phyloP scores from a whole-genome alignment of 2,329 filamentous ascomycete species.

The Verticillium longisporum region DNA sequence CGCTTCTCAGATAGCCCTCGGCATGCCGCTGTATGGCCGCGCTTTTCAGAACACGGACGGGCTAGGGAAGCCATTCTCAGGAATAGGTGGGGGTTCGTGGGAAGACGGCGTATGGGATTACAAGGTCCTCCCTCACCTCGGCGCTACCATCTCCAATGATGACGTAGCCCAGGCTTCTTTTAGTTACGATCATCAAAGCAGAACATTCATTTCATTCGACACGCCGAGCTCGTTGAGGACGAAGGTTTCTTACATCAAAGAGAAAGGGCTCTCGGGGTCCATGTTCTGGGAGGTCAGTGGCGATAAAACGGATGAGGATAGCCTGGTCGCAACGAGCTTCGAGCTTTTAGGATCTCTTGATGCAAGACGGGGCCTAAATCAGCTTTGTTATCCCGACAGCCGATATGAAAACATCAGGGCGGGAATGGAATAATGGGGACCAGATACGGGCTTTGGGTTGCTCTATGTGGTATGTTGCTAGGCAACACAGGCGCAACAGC shows the following conservation, averaged over 20 bases:
- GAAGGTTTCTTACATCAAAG: conserved; percentile 68
- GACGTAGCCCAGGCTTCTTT: conserved; percentile 61
- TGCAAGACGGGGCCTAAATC: conserved; percentile 40
- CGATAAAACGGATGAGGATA: conserved; percentile 59
- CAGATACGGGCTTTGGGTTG: neutral
- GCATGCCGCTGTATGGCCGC: conserved; percentile 89
- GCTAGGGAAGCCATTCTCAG: conserved; percentile 59
- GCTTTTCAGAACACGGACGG: conserved; percentile 76
- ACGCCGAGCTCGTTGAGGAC: conserved; percentile 56
- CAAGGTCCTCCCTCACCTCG: conserved; percentile 70
- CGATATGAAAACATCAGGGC: conserved; percentile 47
- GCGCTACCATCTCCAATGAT: conserved; percentile 59
- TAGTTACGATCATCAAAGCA: conserved; percentile 59
- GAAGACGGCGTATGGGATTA: conserved; percentile 84
- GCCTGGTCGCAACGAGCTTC: conserved; percentile 53
- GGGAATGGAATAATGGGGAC: conserved; percentile 12
- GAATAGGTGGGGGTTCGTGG: conserved; percentile 74
- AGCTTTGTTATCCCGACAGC: conserved; percentile 44
- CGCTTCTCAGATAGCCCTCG: conserved; percentile 70
- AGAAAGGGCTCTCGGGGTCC: conserved; percentile 67
- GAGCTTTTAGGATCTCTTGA: conserved; percentile 29
- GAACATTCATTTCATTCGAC: conserved; percentile 74
- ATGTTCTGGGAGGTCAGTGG: conserved; percentile 97
- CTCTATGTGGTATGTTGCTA: neutral
- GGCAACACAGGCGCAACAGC: neutral